Evolutionary conservation across 345 rosid genomes (phyloP), one percentile per base, ranked within the genome.

Genomic region (Pistacia vera): DNA sequence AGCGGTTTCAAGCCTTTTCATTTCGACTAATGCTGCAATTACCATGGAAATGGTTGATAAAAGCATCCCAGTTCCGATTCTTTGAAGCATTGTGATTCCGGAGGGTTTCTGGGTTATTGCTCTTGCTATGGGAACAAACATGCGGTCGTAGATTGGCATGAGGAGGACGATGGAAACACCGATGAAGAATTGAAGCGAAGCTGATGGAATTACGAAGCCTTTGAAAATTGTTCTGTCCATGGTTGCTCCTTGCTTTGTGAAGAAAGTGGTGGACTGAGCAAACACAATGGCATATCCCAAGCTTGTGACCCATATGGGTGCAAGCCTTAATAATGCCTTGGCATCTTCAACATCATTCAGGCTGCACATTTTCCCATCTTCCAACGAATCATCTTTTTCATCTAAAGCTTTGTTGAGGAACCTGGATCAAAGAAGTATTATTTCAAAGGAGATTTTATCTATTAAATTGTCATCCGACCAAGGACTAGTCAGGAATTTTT

Each of bases 221-320:
- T 79, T 74, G 44, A 79, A 57, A 63, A 90, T 83, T 58, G 84
- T 56, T 82, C 92, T 83, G 83, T 90, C 88, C 92, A 90, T 83
- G 38, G 94, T 90, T 9, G 80, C 86, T 33, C 92, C 94, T 84
- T 90, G 94, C 68, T 85, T 90, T 25, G 92, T 90, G 46, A 88
- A 90, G 87, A 87, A 90, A 58, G 94, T 90, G 17, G 77, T 63
- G 74, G 86, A 62, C 80, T 90, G 94, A 48, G 89, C 85, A 81
- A 83, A 81, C 25, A 87, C 90, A 70, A 87, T 75, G 41, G 88
- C 94, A 48, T 85, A 88, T 16, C 83, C 80, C 78, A 85, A 79
- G 83, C 91, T 70, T 18, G 90, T 84, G 14, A 77, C 66, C 92
- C 94, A 90, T 76, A 90, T 84, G 2, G 92, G 94, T 73, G 83